These are phyloP conservation scores for Arabidopsis suecica DNA, from an alignment of 345 rosid genomes.

Conservation along the genomic window DNA sequence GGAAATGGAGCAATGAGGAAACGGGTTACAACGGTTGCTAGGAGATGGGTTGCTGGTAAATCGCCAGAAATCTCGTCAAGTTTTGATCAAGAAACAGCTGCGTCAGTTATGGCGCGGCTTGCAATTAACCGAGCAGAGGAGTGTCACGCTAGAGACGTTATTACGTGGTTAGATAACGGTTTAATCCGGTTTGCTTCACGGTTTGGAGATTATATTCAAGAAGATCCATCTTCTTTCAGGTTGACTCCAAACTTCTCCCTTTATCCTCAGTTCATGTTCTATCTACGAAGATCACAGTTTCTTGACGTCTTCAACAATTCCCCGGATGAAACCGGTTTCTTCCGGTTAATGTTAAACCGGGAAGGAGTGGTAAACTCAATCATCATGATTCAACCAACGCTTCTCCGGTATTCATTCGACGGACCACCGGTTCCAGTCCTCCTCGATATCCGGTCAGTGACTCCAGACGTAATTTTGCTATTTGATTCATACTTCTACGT, in stretches of 20 bases:
- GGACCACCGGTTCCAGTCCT: slow-evolving; percentile 97
- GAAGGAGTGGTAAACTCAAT: slow-evolving; percentile 92
- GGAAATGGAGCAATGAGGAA: slow-evolving; percentile 70
- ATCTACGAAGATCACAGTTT: slow-evolving; percentile 94
- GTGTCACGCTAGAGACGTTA: slow-evolving; percentile 74
- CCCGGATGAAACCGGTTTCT: slow-evolving; percentile 92
- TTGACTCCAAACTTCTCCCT: slow-evolving; percentile 88
- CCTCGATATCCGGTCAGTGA: slow-evolving; percentile 82
- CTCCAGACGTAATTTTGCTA: slow-evolving; percentile 77
- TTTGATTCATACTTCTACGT: slow-evolving; percentile 92
- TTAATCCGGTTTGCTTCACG: slow-evolving; percentile 78
- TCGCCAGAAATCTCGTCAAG: slow-evolving; percentile 80
- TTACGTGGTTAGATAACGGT: slow-evolving; percentile 89
- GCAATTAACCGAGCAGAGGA: slow-evolving; percentile 82
- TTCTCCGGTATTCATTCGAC: slow-evolving; percentile 83
- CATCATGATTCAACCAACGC: slow-evolving; percentile 95
- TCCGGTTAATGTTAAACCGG: slow-evolving; percentile 84
- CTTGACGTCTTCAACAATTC: slow-evolving; percentile 88
- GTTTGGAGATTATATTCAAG: slow-evolving; percentile 86
- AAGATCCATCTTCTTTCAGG: slow-evolving; percentile 94
- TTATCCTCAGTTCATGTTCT: slow-evolving; percentile 95
- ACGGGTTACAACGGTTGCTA: slow-evolving; percentile 90
- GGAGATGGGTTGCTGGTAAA: slow-evolving; percentile 88
- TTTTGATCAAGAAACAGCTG: slow-evolving; percentile 97
- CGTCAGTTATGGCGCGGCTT: slow-evolving; percentile 91